Evolutionary conservation across 1,284 basidiomycete genomes (phyloP), one percentile per base, ranked within the genome.

Genomic region (Ceratorhiza oryzae-sativae): DNA sequence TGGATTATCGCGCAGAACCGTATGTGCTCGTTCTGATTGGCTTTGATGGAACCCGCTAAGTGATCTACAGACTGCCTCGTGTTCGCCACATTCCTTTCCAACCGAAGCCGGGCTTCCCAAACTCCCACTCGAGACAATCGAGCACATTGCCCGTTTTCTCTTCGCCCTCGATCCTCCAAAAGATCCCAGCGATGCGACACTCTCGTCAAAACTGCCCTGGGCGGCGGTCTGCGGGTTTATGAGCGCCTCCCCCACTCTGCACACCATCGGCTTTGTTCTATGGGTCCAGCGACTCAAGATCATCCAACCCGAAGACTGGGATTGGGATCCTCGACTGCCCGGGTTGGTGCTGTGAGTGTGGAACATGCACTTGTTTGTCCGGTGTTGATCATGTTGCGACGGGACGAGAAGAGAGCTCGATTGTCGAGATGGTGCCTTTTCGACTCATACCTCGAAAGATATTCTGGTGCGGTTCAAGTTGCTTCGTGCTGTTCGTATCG

Each of bases 41-140:
- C 5, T 20, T 56, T 23, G 1, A 3, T 56, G 10, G 55, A 39
- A n/a, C n/a, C 12, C n/a, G 55, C 55, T 56, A 20, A 56, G 18
- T 9, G n/a, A 39, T 5, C 10, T 23, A 1, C 34, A 55, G 51
- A 32, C 25, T 15, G n/a, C 34, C 30, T 18, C 51, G 13, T 6
- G 36, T 20, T 39, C 39, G 3, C 34, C 34, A 32, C n/a, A 56
- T 18, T 18, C 27, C 20, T 10, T 27, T 36, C 20, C 55, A n/a
- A n/a, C 55, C 30, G 39, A 56, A 20, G 10, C 12, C 20, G 34
- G 23, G 5, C 55, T 15, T 30, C 27, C 53, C 41, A 23, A 23
- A 18, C 45, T 70, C 36, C 65, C 65, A 20, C 10, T 58, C 2
- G 65, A 70, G 56, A 70, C 46, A 45, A 30, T 70, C 41, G 65